These are phyloP conservation scores for Bidens hawaiensis DNA, from an alignment of 140 eudicot genomes.

Conservation along the genomic window DNA sequence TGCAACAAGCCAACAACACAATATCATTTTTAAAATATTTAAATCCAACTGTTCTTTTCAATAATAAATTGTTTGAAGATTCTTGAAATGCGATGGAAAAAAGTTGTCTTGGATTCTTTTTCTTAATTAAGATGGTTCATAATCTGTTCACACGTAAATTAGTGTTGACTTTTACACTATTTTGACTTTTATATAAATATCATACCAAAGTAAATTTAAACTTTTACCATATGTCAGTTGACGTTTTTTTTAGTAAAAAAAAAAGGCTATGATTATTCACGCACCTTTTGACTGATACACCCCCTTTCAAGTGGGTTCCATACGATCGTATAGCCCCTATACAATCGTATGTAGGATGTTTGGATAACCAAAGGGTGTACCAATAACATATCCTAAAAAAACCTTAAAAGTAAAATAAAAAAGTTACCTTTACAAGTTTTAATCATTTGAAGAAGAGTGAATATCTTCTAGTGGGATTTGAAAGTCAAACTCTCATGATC, in stretches of 20 bases:
- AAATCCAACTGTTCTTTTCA: not conserved
- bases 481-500: constrained; percentile 30
- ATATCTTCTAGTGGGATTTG: constrained; percentile 15
- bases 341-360: no score
- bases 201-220: not conserved
- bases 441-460: constrained; percentile 5
- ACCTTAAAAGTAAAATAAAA: not conserved
- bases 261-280: no score
- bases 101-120: constrained; percentile 14
- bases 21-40: not conserved
- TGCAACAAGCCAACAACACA: not conserved
- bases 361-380: no score
- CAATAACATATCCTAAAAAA: no score
- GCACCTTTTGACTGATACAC: no score
- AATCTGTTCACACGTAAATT: constrained; percentile 1
- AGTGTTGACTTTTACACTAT: constrained; percentile 17
- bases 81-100: constrained; percentile 12
- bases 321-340: no score
- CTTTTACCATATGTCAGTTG: not conserved
- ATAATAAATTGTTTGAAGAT: constrained; percentile 4
- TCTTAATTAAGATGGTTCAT: constrained; percentile 13
- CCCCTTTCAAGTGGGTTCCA: no score
- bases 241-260: not conserved
- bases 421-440: not conserved
- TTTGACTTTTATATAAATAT: not conserved